Conservation (phyloP, 208 protist genomes). For the Leishmania martiniquensis region DNA sequence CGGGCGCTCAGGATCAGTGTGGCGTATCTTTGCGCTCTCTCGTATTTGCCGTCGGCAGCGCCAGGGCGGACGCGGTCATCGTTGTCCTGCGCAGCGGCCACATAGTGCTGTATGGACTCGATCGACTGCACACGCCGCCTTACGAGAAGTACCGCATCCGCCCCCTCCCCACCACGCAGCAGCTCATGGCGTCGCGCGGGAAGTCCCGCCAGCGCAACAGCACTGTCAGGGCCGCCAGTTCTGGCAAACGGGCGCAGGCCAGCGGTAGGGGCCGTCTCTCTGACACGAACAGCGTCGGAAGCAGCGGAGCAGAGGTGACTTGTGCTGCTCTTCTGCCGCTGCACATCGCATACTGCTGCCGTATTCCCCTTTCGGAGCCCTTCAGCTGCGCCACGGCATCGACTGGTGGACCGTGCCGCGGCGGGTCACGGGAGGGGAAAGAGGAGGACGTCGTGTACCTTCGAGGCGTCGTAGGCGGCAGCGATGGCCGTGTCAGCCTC, state of each 20-base stretch:
- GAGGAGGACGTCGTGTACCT: conserved; percentile 39
- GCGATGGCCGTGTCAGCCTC: conserved; percentile 75
- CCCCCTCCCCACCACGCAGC: conserved; percentile 35
- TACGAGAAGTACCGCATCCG: conserved; percentile 49
- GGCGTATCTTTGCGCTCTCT: conserved; percentile 17
- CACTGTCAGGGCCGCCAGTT: not conserved
- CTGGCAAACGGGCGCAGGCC: not conserved
- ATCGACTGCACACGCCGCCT: conserved; percentile 32
- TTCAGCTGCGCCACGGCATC: not conserved
- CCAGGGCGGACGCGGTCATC: conserved; percentile 44
- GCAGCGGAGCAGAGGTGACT: conserved; percentile 25
- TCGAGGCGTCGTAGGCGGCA: conserved; percentile 71
- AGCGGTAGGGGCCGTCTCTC: not conserved
- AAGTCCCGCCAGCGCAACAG: not conserved
- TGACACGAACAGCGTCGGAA: not conserved
- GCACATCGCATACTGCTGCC: conserved; percentile 57
- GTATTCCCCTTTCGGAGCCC: conserved; percentile 16
- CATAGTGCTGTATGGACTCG: conserved; percentile 60
- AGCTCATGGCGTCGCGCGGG: conserved; percentile 14
- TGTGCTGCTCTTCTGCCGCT: conserved; percentile 64
- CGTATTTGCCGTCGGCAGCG: conserved; percentile 52
- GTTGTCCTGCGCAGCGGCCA: conserved; percentile 53
- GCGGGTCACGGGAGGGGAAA: not conserved
- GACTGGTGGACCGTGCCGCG: not conserved
- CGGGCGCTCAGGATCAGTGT: not conserved